Evolutionary conservation across 805 yeast species (phyloP).

Genomic region (Candida schatavii): DNA sequence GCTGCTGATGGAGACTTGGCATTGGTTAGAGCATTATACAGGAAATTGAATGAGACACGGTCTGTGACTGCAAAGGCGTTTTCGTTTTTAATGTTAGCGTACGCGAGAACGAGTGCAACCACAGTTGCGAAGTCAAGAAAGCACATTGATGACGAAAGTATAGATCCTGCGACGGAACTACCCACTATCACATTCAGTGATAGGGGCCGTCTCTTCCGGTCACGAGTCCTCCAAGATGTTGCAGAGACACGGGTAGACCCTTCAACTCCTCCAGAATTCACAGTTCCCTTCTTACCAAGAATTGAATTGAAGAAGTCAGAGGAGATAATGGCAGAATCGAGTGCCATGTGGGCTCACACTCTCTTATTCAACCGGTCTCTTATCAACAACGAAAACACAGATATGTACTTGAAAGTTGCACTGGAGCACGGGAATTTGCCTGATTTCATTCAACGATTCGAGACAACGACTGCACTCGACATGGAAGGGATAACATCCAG

Average conservation of each 20-base stretch:
- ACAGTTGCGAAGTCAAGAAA: too few relatives aligned
- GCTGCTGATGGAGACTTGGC: conserved; percentile 76
- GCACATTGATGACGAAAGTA: too few relatives aligned
- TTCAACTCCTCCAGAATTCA: conserved; percentile 5
- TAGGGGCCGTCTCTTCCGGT: conserved; percentile 46
- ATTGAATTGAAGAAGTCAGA: conserved; percentile 33
- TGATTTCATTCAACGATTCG: conserved; percentile 34
- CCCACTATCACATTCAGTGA: conserved; percentile 41
- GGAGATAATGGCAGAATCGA: conserved; percentile 66
- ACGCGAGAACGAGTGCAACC: conserved; percentile 34
- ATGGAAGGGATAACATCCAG: conserved; percentile 18
- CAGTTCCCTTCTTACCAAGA: conserved; percentile 70
- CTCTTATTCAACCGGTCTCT: conserved; percentile 41
- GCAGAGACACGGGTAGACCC: conserved; percentile 14
- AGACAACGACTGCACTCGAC: conserved; percentile 27
- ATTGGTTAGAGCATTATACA: conserved; percentile 65
- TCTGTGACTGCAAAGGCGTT: conserved; percentile 39
- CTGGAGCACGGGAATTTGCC: conserved; percentile 29
- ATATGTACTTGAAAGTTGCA: conserved; percentile 52
- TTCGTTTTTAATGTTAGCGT: conserved; percentile 47
- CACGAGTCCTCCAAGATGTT: conserved; percentile 42
- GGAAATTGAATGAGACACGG: conserved; percentile 37
- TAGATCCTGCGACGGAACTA: conserved; percentile 11
- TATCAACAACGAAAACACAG: conserved; percentile 42
- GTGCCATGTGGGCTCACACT: conserved; percentile 68